phyloP scores from a whole-genome alignment of 2,329 filamentous ascomycete species.

The Pestalotiopsis sp. region DNA sequence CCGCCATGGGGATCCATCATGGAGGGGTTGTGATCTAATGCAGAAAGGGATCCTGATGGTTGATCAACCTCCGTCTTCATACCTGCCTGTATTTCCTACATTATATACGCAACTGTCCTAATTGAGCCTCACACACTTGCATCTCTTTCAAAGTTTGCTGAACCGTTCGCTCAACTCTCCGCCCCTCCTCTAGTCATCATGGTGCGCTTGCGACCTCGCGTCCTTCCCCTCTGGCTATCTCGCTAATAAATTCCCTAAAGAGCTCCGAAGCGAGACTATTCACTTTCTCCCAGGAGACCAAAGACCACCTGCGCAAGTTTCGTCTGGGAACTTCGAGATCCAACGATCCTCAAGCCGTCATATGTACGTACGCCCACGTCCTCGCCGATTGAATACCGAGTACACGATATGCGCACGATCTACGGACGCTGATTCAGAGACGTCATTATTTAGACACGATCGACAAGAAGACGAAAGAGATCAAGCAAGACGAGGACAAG shows the following conservation, averaged over 20 bases:
- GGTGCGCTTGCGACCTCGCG: background rate
- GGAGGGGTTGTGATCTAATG: constrained; percentile 2
- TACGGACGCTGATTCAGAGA: background rate
- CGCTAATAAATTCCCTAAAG: constrained; percentile 28
- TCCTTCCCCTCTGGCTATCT: background rate
- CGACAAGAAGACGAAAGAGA: constrained; percentile 87
- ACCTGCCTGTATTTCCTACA: background rate
- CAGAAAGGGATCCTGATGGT: background rate
- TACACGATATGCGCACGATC: background rate
- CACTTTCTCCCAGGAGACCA: constrained; percentile 89
- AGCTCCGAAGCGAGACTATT: constrained; percentile 87
- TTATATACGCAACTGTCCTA: too few relatives aligned
- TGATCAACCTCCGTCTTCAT: background rate
- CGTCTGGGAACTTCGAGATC: constrained; percentile 86
- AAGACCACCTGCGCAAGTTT: constrained; percentile 90
- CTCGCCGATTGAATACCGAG: background rate
- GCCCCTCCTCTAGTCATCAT: background rate
- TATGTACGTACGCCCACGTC: constrained; percentile 70
- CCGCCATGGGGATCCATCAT: background rate
- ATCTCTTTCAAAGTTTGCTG: too few relatives aligned
- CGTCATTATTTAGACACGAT: constrained; percentile 36
- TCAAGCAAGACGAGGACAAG: constrained; percentile 79
- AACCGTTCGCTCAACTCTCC: background rate
- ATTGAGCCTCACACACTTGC: too few relatives aligned
- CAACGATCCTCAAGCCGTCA: constrained; percentile 85